Percentiles rank a stretch among this genome's conserved stretches.
These are phyloP conservation scores for Diddensiella caesifluorescens DNA, from an alignment of 805 yeast genomes.

Conservation along the genomic window DNA sequence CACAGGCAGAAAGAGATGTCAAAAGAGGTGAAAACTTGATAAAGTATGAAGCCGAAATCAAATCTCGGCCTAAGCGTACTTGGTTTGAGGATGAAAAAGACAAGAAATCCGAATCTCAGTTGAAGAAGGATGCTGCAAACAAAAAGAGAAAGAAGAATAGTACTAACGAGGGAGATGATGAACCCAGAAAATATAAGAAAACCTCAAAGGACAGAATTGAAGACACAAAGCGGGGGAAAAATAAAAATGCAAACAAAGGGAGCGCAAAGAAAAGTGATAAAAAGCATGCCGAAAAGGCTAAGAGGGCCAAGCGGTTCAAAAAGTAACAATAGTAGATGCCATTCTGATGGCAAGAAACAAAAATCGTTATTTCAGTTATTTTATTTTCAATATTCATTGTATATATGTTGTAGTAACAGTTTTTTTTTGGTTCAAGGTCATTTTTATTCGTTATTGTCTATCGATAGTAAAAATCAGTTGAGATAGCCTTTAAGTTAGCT, in stretches of 20 bases:
- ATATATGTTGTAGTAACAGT: too few relatives aligned
- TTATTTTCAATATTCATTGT: too few relatives aligned
- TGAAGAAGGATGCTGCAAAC: conserved; percentile 24
- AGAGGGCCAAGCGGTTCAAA: conserved; percentile 20
- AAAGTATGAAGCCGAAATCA: conserved; percentile 74
- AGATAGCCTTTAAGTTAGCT: background rate
- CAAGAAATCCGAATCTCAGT: conserved; percentile 32
- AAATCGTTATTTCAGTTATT: background rate
- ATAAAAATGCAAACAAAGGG: conserved; percentile 19
- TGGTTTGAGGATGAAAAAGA: conserved; percentile 79
- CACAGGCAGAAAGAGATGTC: conserved; percentile 87
- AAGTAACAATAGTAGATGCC: conserved; percentile 1
- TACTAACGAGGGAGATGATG: conserved; percentile 59
- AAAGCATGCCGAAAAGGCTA: conserved; percentile 19
- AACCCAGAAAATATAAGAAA: conserved; percentile 65
- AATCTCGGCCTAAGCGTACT: conserved; percentile 87
- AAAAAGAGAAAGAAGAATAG: conserved; percentile 59
- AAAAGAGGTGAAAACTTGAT: conserved; percentile 79
- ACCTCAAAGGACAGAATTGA: conserved; percentile 64
- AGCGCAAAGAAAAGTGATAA: conserved; percentile 28
- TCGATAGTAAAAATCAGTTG: conserved; percentile 22
- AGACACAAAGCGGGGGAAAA: conserved; percentile 35
- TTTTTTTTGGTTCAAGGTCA: too few relatives aligned
- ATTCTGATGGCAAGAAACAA: background rate
- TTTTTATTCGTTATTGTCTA: conserved; percentile 7